Evolutionary conservation across 1,139 yeast species (phyloP).

Genomic region (Pichia sp.): DNA sequence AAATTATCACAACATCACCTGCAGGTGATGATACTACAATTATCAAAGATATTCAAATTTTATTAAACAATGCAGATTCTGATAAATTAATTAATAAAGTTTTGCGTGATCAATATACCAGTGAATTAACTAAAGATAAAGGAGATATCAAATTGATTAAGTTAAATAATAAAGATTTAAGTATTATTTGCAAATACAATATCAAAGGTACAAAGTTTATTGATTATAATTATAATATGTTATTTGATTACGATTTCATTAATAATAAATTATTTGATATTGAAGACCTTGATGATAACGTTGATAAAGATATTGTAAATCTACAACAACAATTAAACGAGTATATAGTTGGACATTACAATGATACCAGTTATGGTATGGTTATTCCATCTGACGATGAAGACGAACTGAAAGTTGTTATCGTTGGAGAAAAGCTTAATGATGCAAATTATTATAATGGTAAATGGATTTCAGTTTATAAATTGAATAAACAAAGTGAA

Average conservation of each 20-base stretch:
- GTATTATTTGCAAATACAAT: conserved; percentile 42
- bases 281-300: conserved; percentile 31
- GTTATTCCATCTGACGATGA: conserved; percentile 32
- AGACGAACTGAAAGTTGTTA: conserved; percentile 31
- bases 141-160: conserved; percentile 26
- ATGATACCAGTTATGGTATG: conserved; percentile 44
- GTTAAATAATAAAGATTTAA: conserved; percentile 17
- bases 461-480: conserved; percentile 72
- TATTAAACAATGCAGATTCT: conserved; percentile 39
- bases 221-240: conserved; percentile 41
- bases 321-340: conserved; percentile 29
- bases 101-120: conserved; percentile 24
- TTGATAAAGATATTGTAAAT: conserved; percentile 30
- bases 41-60: conserved; percentile 22
- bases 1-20: conserved; percentile 45
- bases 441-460: conserved; percentile 85
- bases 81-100: conserved; percentile 35
- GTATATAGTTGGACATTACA: conserved; percentile 47
- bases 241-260: conserved; percentile 58
- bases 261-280: conserved; percentile 43
- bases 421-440: conserved; percentile 69
- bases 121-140: conserved; percentile 15
- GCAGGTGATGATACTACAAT: conserved; percentile 40
- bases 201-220: conserved; percentile 40
- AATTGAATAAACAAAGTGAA: conserved; percentile 31